phyloP scores from a whole-genome alignment of 73 alveolate genomes.

The Paramecium octaurelia region DNA sequence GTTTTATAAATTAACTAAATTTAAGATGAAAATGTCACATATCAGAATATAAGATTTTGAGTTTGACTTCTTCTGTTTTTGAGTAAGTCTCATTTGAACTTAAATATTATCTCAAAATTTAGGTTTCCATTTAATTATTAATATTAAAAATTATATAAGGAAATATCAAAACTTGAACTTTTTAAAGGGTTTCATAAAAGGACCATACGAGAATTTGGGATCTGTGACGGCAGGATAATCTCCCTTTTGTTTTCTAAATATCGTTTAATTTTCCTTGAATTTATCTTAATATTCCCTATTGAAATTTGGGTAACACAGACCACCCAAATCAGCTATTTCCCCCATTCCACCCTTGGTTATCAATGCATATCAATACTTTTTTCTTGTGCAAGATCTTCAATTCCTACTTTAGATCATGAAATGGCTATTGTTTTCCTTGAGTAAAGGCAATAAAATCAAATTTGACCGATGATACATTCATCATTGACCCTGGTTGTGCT shows the following conservation, averaged over 20 bases:
- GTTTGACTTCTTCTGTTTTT: background rate
- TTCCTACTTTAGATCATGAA: constrained; percentile 29
- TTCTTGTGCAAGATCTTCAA: constrained; percentile 21
- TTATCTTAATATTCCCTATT: constrained; percentile 38
- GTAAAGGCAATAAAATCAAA: constrained; percentile 43
- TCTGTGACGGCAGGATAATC: constrained; percentile 46
- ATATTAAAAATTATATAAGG: background rate
- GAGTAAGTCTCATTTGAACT: background rate
- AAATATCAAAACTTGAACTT: constrained; percentile 14
- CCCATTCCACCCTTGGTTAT: constrained; percentile 40
- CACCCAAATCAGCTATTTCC: constrained; percentile 43
- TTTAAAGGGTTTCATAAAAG: constrained; percentile 44
- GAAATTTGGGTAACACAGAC: constrained; percentile 33
- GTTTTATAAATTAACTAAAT: background rate
- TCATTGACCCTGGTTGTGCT: background rate
- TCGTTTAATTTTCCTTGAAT: constrained; percentile 33
- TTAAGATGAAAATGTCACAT: background rate
- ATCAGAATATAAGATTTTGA: background rate
- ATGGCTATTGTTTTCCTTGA: background rate
- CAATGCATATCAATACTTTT: background rate
- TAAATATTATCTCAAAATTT: background rate
- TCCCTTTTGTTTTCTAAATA: constrained; percentile 23
- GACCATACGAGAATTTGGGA: constrained; percentile 36
- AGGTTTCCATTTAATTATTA: background rate
- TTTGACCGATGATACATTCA: constrained; percentile 40